Evolutionary conservation across 129 eudicot genomes (phyloP), one percentile per base, ranked within the genome.

Genomic region (Artemisia annua): DNA sequence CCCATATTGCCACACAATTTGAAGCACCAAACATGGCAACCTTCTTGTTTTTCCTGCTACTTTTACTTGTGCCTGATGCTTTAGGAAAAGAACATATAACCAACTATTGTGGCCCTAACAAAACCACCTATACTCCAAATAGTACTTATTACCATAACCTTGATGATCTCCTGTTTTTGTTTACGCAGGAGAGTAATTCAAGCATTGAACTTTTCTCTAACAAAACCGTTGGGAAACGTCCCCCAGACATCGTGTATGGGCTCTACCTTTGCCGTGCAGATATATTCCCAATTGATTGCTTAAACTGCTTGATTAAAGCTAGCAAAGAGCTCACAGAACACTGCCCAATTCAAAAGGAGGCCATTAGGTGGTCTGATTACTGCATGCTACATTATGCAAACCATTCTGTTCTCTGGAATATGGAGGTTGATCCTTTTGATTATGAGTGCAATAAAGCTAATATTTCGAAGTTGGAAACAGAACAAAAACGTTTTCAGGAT

Each of bases 211-310:
- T 35, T 39, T 64, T 64, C 18, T 64, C 69, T 7, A 35, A 39
- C 51, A 44, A 6, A 64, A 64, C 22, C 14, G 28, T 64, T 9
- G 69, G 69, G n/a, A 16, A 64, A 64, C 39, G 69, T 64, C 69
- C 53, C 6, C 69, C 28, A 2, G 69, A 64, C 43, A 8, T 64
- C 69, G 69, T 10, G 5, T 16, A 64, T 16, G 69, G 69, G 12
- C 51, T 64, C 30, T 64, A 64, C 30, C 69, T 64, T 64, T 64
- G 69, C 14, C 52, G 69, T 64, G 15, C 69, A 1, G 69, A 64
- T 64, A 64, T 32, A 64, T 53, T 64, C 5, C 30, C 69, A 0
- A 64, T 2, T 4, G 69, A 64, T 35, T 64, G 69, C 52, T n/a
- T 8, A 64, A 64, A 64, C 52, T 64, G 69, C 18, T 64, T 64